A percentile compares a stretch with the other conserved stretches of the same genome.
phyloP scores from a whole-genome alignment of 2,329 filamentous ascomycete genomes.

The Furcasterigmium sp. region DNA sequence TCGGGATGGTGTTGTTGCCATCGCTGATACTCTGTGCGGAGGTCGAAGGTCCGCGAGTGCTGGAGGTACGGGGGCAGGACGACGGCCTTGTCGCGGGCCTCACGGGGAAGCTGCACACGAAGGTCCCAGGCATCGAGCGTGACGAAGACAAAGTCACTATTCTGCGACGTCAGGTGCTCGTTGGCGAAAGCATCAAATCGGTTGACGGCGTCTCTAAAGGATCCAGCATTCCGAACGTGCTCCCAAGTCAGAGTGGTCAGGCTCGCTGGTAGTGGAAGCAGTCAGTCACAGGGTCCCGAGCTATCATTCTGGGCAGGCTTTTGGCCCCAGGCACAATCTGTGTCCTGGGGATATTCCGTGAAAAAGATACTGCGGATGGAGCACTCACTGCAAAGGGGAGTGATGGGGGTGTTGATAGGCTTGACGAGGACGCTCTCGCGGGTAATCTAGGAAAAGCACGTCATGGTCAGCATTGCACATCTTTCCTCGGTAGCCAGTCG shows the following conservation, averaged over 20 bases:
- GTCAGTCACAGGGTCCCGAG: conserved; percentile 12
- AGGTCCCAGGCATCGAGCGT: conserved; percentile 98
- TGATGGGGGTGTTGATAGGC: conserved; percentile 97
- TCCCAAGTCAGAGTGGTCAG: conserved; percentile 98
- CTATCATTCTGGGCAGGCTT: conserved; percentile 20
- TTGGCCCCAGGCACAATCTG: background rate
- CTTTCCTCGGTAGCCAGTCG: background rate
- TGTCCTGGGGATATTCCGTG: conserved; percentile 4
- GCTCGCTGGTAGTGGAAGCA: conserved; percentile 65
- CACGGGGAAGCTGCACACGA: conserved; percentile 91
- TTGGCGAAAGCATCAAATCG: conserved; percentile 91
- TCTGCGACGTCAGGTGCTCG: conserved; percentile 85
- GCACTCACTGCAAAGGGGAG: conserved; percentile 93
- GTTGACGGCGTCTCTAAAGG: conserved; percentile 93
- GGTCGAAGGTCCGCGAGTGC: conserved; percentile 94
- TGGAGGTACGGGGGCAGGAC: conserved; percentile 95
- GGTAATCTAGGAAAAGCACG: conserved; percentile 61
- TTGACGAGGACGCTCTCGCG: conserved; percentile 96
- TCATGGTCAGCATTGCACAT: conserved; percentile 7
- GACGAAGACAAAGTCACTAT: conserved; percentile 96
- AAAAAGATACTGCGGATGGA: background rate
- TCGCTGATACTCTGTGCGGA: conserved; percentile 94
- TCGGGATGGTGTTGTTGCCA: conserved; percentile 99
- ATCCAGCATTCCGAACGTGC: conserved; percentile 94
- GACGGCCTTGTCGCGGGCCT: conserved; percentile 96